These are phyloP conservation scores for Leccinum uliginosum DNA, from an alignment of 768 basidiomycete genomes.

Conservation along the genomic window DNA sequence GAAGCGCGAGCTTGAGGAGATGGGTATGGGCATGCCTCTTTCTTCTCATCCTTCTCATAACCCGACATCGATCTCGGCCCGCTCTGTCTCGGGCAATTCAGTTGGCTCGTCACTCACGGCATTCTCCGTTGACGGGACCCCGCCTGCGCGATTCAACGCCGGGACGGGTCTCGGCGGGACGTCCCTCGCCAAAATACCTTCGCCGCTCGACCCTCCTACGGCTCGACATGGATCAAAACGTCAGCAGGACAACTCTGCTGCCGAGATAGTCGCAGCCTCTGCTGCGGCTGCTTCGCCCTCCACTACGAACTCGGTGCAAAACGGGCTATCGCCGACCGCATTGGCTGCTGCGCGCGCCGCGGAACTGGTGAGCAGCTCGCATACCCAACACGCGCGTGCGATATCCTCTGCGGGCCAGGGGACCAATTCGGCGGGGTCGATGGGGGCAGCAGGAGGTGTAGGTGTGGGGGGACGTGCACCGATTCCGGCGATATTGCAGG, in stretches of 20 bases:
- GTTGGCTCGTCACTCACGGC: constrained; percentile 30
- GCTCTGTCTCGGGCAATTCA: constrained; percentile 19
- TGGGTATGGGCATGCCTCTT: constrained; percentile 33
- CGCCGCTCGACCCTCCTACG: constrained; percentile 24
- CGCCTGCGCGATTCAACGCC: constrained; percentile 81
- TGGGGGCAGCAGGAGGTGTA: neutral
- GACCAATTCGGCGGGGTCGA: neutral
- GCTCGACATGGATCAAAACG: constrained; percentile 38
- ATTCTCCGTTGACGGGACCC: constrained; percentile 33
- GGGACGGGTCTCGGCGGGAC: constrained; percentile 88
- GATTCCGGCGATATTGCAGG: constrained; percentile 24
- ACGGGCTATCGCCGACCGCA: constrained; percentile 39
- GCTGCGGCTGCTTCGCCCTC: neutral
- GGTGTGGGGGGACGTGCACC: constrained; percentile 19
- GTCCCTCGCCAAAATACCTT: constrained; percentile 40
- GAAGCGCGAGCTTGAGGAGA: constrained; percentile 85
- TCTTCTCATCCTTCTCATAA: constrained; percentile 15
- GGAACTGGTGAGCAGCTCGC: constrained; percentile 56
- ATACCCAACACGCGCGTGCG: constrained; percentile 37
- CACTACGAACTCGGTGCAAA: constrained; percentile 19
- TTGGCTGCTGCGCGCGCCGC: constrained; percentile 56
- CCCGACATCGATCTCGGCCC: constrained; percentile 31
- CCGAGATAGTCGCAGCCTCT: constrained; percentile 18
- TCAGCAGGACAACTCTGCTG: constrained; percentile 47
- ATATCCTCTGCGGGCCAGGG: constrained; percentile 34